Evolutionary conservation across 495 filamentous ascomycete species (phyloP), one percentile per base, ranked within the genome.

Genomic region (Talaromyces ruber): DNA sequence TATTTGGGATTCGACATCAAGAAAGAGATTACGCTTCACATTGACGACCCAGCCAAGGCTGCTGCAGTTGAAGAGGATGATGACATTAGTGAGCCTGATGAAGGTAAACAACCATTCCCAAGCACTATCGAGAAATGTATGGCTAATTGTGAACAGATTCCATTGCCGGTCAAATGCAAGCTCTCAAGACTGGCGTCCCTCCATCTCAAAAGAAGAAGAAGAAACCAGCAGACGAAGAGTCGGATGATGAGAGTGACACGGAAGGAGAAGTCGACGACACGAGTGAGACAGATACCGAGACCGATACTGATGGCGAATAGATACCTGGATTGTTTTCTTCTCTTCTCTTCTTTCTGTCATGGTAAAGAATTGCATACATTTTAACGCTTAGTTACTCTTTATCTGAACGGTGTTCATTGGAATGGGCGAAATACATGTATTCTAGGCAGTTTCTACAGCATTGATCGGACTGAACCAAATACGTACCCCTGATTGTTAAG

Each of bases 31-130:
- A 92, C 87, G 12, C 79, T 98, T 50, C 80, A 87, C 57, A 89
- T 98, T n/a, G 93, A 96, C 66, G 93, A 97, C 65, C 85, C 88
- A 45, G 88, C 85, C 72, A 94, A 93, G 77, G 93, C 88, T 18
- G 86, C 82, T 30, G 85, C 86, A 59, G 84, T 96, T 68, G 84
- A 84, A 43, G 74, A 79, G 51, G 89, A 88, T 63, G 94, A 97
- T 67, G 93, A 97, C 67, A 97, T 97, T 65, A 95, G 90, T 71
- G 94, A 98, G 72, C 93, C 95, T 8, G 94, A 98, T 69, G 94
- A 97, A 79, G 94, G 94, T 96, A 80, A 79, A 58, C 56, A 39
- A 43, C 61, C 53, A 62, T 55, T 47, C 30, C 24, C 30, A 32
- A 32, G 58, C 29, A 50, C n/a, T 60, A n/a, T 9, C n/a, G 61